These are phyloP conservation scores for Diaporthe amygdali DNA, from an alignment of 2,329 filamentous ascomycete species.

Conservation along the genomic window DNA sequence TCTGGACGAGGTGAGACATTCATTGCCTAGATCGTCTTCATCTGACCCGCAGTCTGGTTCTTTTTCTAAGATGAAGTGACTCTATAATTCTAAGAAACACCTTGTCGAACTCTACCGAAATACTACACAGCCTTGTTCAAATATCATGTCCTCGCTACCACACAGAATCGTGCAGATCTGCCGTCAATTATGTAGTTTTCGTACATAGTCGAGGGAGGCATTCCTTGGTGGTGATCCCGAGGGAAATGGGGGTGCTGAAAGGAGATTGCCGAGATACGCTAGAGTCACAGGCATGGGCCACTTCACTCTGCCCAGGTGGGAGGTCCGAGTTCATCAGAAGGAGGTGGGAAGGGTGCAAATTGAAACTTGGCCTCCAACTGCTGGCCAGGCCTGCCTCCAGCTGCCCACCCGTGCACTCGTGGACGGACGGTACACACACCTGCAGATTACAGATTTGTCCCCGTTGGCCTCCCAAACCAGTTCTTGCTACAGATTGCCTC, in stretches of 20 bases:
- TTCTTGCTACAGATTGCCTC: constrained; percentile 11
- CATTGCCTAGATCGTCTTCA: neutral
- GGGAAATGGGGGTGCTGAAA: constrained; percentile 10
- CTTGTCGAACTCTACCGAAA: too few species aligned
- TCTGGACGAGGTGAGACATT: neutral
- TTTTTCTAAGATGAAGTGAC: neutral
- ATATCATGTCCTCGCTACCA: too few species aligned
- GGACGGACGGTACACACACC: neutral
- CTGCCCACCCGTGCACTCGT: neutral
- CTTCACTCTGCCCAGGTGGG: constrained; percentile 12
- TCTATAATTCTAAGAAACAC: neutral
- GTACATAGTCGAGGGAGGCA: neutral
- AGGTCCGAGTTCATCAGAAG: constrained; percentile 13
- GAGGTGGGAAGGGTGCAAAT: neutral
- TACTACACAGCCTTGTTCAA: neutral
- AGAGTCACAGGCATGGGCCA: constrained; percentile 8
- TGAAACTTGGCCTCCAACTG: constrained; percentile 22
- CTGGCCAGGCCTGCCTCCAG: neutral
- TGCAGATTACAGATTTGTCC: neutral
- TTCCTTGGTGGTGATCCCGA: constrained; percentile 1
- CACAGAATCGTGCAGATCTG: neutral
- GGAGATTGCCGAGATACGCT: constrained; percentile 22
- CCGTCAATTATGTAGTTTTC: neutral
- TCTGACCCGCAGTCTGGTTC: neutral
- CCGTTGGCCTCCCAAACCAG: constrained; percentile 4